phyloP scores from a whole-genome alignment of 2,329 filamentous ascomycete genomes.

The Exophiala mesophila region DNA sequence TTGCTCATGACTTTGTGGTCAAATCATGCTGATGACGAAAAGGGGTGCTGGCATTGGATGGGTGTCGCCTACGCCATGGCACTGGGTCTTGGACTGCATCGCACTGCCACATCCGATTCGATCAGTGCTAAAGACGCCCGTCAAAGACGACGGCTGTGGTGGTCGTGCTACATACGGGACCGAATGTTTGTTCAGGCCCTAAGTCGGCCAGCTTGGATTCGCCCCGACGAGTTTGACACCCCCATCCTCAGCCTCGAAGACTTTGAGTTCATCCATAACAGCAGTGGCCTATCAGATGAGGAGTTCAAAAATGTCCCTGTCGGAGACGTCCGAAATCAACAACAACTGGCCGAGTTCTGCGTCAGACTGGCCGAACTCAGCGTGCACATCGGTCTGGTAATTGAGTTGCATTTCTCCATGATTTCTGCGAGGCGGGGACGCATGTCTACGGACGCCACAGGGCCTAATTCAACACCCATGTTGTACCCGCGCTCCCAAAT shows the following conservation, averaged over 20 bases:
- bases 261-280: too few relatives aligned
- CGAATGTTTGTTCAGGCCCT: conserved; percentile 86
- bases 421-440: too few relatives aligned
- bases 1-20: conserved; percentile 98
- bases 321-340: too few relatives aligned
- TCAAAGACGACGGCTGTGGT: conserved; percentile 93
- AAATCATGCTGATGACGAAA: conserved; percentile 90
- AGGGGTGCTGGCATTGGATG: conserved; percentile 99
- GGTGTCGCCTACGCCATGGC: conserved; percentile 89
- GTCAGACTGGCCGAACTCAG: too few relatives aligned
- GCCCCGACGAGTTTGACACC: conserved; percentile 55
- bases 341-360: too few relatives aligned
- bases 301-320: too few relatives aligned
- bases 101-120: conserved; percentile 70
- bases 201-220: conserved; percentile 84
- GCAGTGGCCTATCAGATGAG: too few relatives aligned
- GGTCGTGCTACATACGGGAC: conserved; percentile 93
- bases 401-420: too few relatives aligned
- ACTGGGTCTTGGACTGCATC: conserved; percentile 89
- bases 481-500: too few relatives aligned
- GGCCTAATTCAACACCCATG: too few relatives aligned
- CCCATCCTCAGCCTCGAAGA: conserved; percentile 31
- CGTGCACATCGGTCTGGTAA: too few relatives aligned
- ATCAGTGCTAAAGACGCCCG: conserved; percentile 69
- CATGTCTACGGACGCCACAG: too few relatives aligned